These are phyloP conservation scores for Albugo laibachii DNA, from an alignment of 352 stramenopile genomes.

Conservation along the genomic window DNA sequence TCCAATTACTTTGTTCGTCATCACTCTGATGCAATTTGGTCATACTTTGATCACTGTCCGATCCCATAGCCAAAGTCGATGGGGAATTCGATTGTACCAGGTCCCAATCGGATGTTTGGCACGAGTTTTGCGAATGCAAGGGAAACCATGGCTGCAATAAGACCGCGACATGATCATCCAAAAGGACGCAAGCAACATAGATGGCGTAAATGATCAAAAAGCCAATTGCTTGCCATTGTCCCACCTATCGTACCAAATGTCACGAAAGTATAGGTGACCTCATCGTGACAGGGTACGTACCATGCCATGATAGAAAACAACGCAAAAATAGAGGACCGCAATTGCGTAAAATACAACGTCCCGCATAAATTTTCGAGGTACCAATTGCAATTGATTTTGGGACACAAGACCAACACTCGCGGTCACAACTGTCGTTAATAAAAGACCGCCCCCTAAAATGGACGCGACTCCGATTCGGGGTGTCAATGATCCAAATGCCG, in stretches of 20 bases:
- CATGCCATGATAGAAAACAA: slow-evolving; percentile 48
- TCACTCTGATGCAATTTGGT: no score
- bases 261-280: not conserved
- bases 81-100: no score
- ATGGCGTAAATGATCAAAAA: slow-evolving; percentile 51
- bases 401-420: slow-evolving; percentile 52
- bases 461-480: slow-evolving; percentile 48
- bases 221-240: slow-evolving; percentile 29
- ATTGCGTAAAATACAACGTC: slow-evolving; percentile 61
- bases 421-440: slow-evolving; percentile 58
- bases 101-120: no score
- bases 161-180: slow-evolving; percentile 23
- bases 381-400: slow-evolving; percentile 45
- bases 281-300: slow-evolving; percentile 3
- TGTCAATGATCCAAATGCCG: slow-evolving; percentile 31
- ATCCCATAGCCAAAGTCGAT: no score
- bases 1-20: no score
- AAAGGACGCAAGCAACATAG: slow-evolving; percentile 38
- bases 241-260: slow-evolving; percentile 14
- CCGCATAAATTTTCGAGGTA: slow-evolving; percentile 48
- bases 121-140: no score
- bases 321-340: slow-evolving; percentile 36
- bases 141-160: slow-evolving; percentile 3
- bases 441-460: slow-evolving; percentile 43
- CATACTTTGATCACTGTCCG: no score